Base-by-base conservation (phyloP, 177 flowering plant genomes). In the Vitis hybrid region DNA sequence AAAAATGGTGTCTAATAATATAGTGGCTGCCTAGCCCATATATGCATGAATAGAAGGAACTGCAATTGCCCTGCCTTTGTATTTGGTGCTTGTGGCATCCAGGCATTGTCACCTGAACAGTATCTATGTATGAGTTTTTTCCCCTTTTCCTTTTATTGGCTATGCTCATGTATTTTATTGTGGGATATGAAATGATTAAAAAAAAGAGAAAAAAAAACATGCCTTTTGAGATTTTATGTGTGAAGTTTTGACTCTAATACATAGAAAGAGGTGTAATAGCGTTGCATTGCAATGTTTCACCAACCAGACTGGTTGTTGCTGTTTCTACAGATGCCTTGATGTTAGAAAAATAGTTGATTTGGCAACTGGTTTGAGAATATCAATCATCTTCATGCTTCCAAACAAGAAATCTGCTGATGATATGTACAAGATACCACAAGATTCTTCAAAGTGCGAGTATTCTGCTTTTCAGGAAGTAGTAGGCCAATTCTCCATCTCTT, bases 91-190 rank as follows among this genome's bases (percentile, higher is more conserved):
- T 51, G 70, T 74, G 65, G 72, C 68, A 14, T 66, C 65, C 65
- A 52, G 66, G 61, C 69, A 56, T 54, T 52, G 59, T 64, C 56
- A 64, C 35, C 51, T 6, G 48, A 27, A 51, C 21, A 65, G 71
- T 55, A 54, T 68, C 61, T 24, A 56, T 80, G 63, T 75, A 69
- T 60, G 74, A 15, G 24, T 17, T 59, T 21, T 32, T 65, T 35
- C 35, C 10, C 1, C 50, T 24, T 54, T n/a, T 64, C 46, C 46
- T 30, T 52, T 50, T 7, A 1, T 57, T 27, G 32, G 51, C 21
- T 32, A 66, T 62, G 74, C 73, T 80, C 57, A 60, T 78, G 78
- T 75, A 72, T 77, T 24, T 70, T 74, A 62, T 60, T 69, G 65
- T 21, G 64, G 63, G n/a, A 61, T 74, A 65, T 61, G 64, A 66